These are phyloP conservation scores for Trametes gibbosa DNA, from an alignment of 768 basidiomycete genomes.

Conservation along the genomic window DNA sequence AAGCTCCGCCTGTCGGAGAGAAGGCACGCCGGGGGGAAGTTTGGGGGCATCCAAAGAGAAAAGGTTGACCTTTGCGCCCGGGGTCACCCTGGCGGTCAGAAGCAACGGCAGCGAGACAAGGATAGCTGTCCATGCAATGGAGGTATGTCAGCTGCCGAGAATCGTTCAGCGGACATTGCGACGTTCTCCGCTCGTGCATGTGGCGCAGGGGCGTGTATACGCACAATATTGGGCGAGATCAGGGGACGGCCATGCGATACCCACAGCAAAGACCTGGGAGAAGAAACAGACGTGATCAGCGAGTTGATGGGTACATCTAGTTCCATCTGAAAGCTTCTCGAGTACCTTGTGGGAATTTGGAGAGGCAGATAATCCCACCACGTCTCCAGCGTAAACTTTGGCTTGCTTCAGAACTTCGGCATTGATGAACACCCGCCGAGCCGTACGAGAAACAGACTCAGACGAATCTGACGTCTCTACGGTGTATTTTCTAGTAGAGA, in stretches of 20 bases:
- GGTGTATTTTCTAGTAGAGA: constrained; percentile 26
- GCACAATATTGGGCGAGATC: constrained; percentile 58
- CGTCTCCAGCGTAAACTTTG: constrained; percentile 68
- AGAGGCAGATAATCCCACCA: constrained; percentile 53
- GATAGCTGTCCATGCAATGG: constrained; percentile 41
- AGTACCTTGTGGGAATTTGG: constrained; percentile 37
- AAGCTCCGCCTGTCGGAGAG: constrained; percentile 47
- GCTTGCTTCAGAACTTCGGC: constrained; percentile 56
- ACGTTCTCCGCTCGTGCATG: neutral
- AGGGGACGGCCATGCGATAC: constrained; percentile 73
- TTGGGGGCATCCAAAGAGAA: constrained; percentile 36
- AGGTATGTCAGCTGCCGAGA: neutral
- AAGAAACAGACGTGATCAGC: neutral
- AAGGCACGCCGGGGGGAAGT: constrained; percentile 45
- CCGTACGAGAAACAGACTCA: constrained; percentile 43
- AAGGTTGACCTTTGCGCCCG: constrained; percentile 48
- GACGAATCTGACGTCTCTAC: constrained; percentile 26
- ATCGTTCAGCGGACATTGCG: neutral
- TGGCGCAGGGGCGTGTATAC: constrained; percentile 27
- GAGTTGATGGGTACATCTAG: neutral
- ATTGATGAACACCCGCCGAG: constrained; percentile 63
- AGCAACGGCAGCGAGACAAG: constrained; percentile 54
- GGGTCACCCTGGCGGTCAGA: constrained; percentile 56
- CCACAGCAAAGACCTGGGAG: constrained; percentile 59
- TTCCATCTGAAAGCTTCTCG: neutral